Evolutionary conservation across 345 rosid genomes (phyloP), one percentile per base, ranked within the genome.

Genomic region (Euclidium syriacum): DNA sequence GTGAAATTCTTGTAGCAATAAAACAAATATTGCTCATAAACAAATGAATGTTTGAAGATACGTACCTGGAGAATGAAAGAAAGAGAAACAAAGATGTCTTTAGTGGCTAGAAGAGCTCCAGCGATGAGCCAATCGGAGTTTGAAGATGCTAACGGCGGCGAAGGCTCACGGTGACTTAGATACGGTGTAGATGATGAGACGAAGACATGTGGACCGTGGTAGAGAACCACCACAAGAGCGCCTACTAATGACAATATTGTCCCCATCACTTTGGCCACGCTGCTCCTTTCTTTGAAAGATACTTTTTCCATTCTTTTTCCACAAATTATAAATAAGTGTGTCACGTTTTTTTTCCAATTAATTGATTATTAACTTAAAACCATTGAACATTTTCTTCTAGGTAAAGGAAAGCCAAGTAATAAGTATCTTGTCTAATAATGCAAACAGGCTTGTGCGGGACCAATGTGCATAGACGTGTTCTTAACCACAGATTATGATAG

Each of bases 41-140:
- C 12, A 7, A 6, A 16, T 0, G 4, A 16, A 1, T 43, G 11
- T n/a, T n/a, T n/a, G n/a, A n/a, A n/a, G n/a, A 15, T 11, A 10
- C 5, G 2, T 77, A 90, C 98, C 96, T 82, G 86, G 43, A 91
- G 83, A 55, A 91, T 79, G 78, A 82, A 84, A 85, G 95, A 81
- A 0, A 91, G 46, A 10, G 96, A 84, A 23, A 81, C 56, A 0
- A 88, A 68, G 3, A 80, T 66, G 40, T 86, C 83, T 68, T 79
- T 83, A 7, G 68, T 81, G 0, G 85, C 64, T 14, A 91, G 86
- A 22, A 84, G 80, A 50, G 78, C 19, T 3, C 91, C 95, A n/a
- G 95, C 98, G 20, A 84, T 42, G 12, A 85, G 61, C 98, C 96
- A 91, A 36, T 79, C 74, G 4, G 78, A 52, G 6, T 72, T 43